Base-by-base conservation (phyloP, 2,329 filamentous ascomycete genomes). In the Pezicula radicicola region DNA sequence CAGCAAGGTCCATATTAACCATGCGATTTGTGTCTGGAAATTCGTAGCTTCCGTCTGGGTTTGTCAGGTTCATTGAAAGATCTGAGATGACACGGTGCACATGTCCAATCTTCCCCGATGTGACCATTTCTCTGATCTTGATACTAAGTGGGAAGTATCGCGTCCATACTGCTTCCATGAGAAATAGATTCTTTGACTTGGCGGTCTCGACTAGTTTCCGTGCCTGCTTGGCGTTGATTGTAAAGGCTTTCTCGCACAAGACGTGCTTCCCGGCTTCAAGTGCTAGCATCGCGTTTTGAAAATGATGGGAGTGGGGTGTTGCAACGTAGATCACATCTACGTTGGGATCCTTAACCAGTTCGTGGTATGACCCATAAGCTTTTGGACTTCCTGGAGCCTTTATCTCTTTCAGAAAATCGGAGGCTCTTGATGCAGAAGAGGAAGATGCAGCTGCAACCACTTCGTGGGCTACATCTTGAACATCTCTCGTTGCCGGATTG, bases 241-340 rank as follows among this genome's bases (percentile, higher is more conserved):
- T 88, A 59, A 89, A 84, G 0, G 85, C 78, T 68, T 89, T 89
- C 68, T 89, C 86, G 65, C 85, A 88, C 3, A 89, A 74, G 15
- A 89, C 84, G 59, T 86, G 74, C 69, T 89, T 89, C 35, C 84
- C 83, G 2, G 83, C 82, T 50, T 83, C 76, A 19, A 89, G 72
- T 40, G 77, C 80, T 4, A 88, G 75, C 74, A 84, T 81, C 21
- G 78, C 77, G 65, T 89, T 86, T 63, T 87, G 84, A 68, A 85
- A 89, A 70, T 89, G 86, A 63, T 89, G 86, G 21, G 83, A 87
- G 68, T 89, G 85, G 5, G 86, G 86, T 4, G 86, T 88, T 4
- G 85, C 85, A 53, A 89, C 75, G 66, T 89, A 89, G 62, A 89
- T 72, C 51, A 88, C 81, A 63, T 88, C 84, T 52, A 88, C 76